A percentile compares a stretch with the other conserved stretches of the same genome.
These are phyloP conservation scores for Pseudopediastrum boryanum DNA, from an alignment of 139 green algal species.

Conservation along the genomic window DNA sequence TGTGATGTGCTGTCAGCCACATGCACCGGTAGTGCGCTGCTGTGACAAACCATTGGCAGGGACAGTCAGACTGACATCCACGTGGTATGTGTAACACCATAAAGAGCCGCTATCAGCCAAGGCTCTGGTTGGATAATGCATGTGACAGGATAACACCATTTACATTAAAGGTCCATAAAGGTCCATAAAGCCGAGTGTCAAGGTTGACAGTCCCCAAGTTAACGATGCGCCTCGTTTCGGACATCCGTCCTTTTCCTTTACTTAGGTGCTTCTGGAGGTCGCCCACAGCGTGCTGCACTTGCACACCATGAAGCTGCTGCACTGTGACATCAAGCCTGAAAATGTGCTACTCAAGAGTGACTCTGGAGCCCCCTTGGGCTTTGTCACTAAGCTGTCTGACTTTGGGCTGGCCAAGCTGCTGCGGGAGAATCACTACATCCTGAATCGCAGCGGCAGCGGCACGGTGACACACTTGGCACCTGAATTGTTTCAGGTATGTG, in stretches of 20 bases:
- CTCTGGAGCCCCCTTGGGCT: constrained; percentile 12
- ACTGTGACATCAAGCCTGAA: constrained; percentile 61
- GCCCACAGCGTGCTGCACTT: constrained; percentile 58
- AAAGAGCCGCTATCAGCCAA: no score
- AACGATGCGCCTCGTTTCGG: neutral
- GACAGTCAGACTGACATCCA: no score
- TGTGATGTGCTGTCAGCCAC: no score
- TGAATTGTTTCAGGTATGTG: constrained; percentile 56
- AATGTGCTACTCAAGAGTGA: constrained; percentile 34
- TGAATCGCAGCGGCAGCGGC: constrained; percentile 27
- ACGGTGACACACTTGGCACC: constrained; percentile 63
- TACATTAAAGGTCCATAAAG: no score
- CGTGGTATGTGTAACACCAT: no score
- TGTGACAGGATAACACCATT: no score
- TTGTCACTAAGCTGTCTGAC: constrained; percentile 54
- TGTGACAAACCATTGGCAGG: no score
- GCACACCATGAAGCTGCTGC: constrained; percentile 58
- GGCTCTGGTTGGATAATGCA: no score
- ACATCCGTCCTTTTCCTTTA: neutral
- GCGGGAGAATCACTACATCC: neutral
- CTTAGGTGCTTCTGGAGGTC: constrained; percentile 55
- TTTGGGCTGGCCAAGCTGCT: constrained; percentile 66
- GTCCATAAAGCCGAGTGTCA: no score
- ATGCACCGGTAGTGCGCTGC: no score
- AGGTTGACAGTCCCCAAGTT: no score